A percentile compares a stretch with the other conserved stretches of the same genome.
phyloP scores from a whole-genome alignment of 1,284 basidiomycete genomes.

The Ceratobasidium sp. region DNA sequence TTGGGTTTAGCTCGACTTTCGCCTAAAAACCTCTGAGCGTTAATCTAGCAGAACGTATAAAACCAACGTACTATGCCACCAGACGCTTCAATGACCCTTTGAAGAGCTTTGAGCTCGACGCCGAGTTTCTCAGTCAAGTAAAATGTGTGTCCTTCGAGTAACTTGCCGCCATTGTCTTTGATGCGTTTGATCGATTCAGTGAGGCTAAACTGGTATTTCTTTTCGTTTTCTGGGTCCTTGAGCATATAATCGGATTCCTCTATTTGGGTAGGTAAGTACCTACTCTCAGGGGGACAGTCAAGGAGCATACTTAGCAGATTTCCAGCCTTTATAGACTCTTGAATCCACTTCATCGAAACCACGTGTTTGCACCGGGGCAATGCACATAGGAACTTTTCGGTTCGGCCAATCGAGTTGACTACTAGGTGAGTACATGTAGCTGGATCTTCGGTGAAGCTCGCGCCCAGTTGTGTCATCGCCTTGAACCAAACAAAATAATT shows the following conservation, averaged over 20 bases:
- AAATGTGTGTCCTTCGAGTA: slow-evolving; percentile 76
- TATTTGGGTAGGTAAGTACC: slow-evolving; percentile 54
- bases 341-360: slow-evolving; percentile 76
- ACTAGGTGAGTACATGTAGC: slow-evolving; percentile 82
- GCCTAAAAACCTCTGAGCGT: slow-evolving; percentile 50
- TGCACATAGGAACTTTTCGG: slow-evolving; percentile 86
- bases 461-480: slow-evolving; percentile 73
- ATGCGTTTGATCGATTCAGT: slow-evolving; percentile 70
- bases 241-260: slow-evolving; percentile 74
- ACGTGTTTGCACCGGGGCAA: slow-evolving; percentile 72
- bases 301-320: slow-evolving; percentile 72
- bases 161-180: slow-evolving; percentile 62
- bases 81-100: slow-evolving; percentile 72
- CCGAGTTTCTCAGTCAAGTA: slow-evolving; percentile 78
- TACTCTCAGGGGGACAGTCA: slow-evolving; percentile 28
- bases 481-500: slow-evolving; percentile 54
- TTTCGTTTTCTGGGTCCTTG: slow-evolving; percentile 71
- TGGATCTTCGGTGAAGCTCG: slow-evolving; percentile 70
- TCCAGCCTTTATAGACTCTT: slow-evolving; percentile 67
- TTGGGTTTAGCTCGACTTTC: slow-evolving; percentile 61
- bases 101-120: slow-evolving; percentile 65
- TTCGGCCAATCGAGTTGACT: slow-evolving; percentile 74
- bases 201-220: slow-evolving; percentile 74
- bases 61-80: slow-evolving; percentile 73
- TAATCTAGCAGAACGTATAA: background rate